Evolutionary conservation across 2,329 filamentous ascomycete species (phyloP).

Genomic region (Capronia epimyces): DNA sequence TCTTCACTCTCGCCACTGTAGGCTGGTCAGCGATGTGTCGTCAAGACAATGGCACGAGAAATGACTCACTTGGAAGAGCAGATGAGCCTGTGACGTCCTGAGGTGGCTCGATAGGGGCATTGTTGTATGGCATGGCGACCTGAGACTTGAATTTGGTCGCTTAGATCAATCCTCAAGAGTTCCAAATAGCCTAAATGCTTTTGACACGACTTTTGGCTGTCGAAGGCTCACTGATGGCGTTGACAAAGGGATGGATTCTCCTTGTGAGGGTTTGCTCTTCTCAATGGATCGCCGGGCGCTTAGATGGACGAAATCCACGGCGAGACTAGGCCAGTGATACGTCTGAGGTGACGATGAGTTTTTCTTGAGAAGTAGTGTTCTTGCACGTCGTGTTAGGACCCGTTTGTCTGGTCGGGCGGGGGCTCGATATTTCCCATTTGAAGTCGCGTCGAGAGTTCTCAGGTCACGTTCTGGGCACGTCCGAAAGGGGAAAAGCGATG

Average conservation of each 20-base stretch:
- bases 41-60: background rate
- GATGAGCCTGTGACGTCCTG: slow-evolving; percentile 80
- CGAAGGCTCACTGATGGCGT: too few relatives aligned
- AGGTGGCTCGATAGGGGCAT: slow-evolving; percentile 69
- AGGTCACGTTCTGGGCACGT: slow-evolving; percentile 16
- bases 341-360: too few relatives aligned
- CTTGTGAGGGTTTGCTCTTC: too few relatives aligned
- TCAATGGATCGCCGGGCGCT: too few relatives aligned
- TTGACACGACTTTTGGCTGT: background rate
- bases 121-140: slow-evolving; percentile 77
- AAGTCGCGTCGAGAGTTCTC: slow-evolving; percentile 13
- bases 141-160: background rate
- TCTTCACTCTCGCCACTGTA: slow-evolving; percentile 87
- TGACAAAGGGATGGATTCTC: too few relatives aligned
- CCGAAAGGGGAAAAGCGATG: slow-evolving; percentile 25
- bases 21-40: slow-evolving; percentile 18
- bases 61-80: slow-evolving; percentile 69
- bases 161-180: background rate
- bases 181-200: background rate
- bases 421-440: too few relatives aligned
- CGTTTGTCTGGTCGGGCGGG: too few relatives aligned
- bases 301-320: too few relatives aligned
- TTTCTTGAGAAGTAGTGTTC: too few relatives aligned
- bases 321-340: too few relatives aligned
- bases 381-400: too few relatives aligned